Evolutionary conservation across 169 alveolate species (phyloP), one percentile per base, ranked within the genome.

Genomic region (Theileria parva): DNA sequence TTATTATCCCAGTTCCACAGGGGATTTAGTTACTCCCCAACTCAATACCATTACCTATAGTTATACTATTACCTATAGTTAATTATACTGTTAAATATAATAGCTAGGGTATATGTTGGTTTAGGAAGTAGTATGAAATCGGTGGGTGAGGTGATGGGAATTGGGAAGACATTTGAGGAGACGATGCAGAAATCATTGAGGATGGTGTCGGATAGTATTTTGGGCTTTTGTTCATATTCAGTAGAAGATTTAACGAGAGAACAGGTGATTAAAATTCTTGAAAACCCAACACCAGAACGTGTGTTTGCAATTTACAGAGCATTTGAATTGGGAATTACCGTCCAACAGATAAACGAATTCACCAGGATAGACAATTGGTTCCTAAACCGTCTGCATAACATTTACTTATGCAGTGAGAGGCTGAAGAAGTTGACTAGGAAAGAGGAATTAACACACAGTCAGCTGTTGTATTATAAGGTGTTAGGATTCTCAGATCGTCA

Each of bases 141-240:
- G 67, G 97, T 95, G 39, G 97, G 97, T 9, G 97, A 93, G 73
- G 96, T 95, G 59, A 95, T 95, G 97, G 92, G 96, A 25, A 91
- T 93, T 28, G 97, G 97, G 17, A 74, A 95, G 37, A 94, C 96
- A 17, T 94, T 94, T 59, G 97, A 93, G 87, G 97, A 95, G 85
- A 86, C 96, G 34, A 91, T 95, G 79, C 97, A 95, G 86, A 95
- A 95, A 83, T 95, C 97, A 11, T 72, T 95, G 64, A 87, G 97
- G 55, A 86, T 90, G 86, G 77, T 85, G n/a, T 87, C 79, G 25
- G 94, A 89, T 50, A 70, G 78, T 50, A 80, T 77, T 30, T 64
- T 73, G 21, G 94, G 94, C 1, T 89, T 89, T 76, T 70, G 86
- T 50, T 80, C 87, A 17, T 21, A 57, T 19, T 25, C 32, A 25